Evolutionary conservation across 257 asterid genomes (phyloP).

Genomic region (Lavandula angustifolia): DNA sequence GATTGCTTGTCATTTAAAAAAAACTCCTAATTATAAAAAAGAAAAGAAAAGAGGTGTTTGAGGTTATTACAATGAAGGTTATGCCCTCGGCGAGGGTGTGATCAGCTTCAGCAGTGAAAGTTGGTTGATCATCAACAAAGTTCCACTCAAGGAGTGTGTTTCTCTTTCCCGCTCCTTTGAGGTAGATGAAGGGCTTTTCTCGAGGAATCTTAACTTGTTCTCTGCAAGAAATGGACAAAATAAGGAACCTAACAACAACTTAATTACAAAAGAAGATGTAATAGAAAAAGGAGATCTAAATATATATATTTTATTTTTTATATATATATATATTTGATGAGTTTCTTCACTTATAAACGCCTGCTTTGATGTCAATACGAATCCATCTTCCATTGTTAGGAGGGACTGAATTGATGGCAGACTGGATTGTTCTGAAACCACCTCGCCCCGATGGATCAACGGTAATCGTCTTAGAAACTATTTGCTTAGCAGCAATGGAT

Average conservation of each 20-base stretch:
- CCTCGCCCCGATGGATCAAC: conserved; percentile 47
- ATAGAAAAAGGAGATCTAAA: too few relatives aligned
- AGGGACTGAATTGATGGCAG: conserved; percentile 55
- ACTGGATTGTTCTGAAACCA: conserved; percentile 49
- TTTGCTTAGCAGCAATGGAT: conserved; percentile 16
- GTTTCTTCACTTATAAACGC: conserved; percentile 48
- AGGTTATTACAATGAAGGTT: conserved; percentile 50
- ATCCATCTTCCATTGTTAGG: conserved; percentile 47
- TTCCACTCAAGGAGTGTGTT: conserved; percentile 46
- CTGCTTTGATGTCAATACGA: conserved; percentile 41
- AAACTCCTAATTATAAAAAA: too few relatives aligned
- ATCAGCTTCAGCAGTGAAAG: conserved; percentile 59
- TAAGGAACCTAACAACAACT: not conserved
- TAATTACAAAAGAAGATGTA: not conserved
- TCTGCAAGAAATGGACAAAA: conserved; percentile 36
- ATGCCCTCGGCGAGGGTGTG: conserved; percentile 53
- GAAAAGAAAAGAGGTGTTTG: too few relatives aligned
- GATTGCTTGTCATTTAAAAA: too few relatives aligned
- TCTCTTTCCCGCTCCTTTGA: conserved; percentile 55
- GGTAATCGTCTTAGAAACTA: conserved; percentile 20
- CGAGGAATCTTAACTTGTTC: conserved; percentile 54
- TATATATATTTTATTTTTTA: too few relatives aligned
- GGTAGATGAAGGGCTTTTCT: conserved; percentile 62
- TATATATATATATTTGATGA: too few relatives aligned
- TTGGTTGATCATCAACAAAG: conserved; percentile 49